Evolutionary conservation across 768 basidiomycete species (phyloP), one percentile per base, ranked within the genome.

Genomic region (Russula lepida): DNA sequence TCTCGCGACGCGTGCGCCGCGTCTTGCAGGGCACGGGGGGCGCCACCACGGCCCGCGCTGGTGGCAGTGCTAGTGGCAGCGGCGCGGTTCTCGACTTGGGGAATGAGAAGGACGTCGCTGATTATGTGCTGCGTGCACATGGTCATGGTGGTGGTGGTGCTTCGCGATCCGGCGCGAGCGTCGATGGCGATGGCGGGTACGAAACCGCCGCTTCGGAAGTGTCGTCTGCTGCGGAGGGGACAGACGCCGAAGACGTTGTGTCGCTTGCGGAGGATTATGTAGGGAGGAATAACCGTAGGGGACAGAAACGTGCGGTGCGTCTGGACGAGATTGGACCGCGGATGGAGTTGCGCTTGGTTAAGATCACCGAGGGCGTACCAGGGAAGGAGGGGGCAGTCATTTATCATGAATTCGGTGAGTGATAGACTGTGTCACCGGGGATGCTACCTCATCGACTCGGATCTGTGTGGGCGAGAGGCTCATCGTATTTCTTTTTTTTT

Each of bases 241-340:
- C 52, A 92, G 90, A 92, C 60, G 92, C 92, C 54, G 88, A 78
- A 30, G 82, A 82, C 39, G 89, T 88, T 12, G 84, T 99, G 1
- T 83, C 85, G 62, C 76, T 99, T 51, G 92, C 93, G 30, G 89
- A 86, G 62, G 92, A 98, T 71, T 98, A 98, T 70, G 89, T 97
- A 47, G 95, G 95, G 27, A 75, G 95, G 69, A 95, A 94, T 66
- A 99, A 98, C 71, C 88, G 85, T 71, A 91, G 86, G 71, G 95
- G 93, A 0, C 87, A 89, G 70, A 85, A 88, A 75, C 84, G 92
- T 66, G 95, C 97, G 6, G 92, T 99, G 12, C 80, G 86, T 66
- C 76, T 99, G 55, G 89, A 95, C 56, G 97, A 99, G 74, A 83
- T 98, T 47, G 97, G 97, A 1, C 97, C 97, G 43, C 79, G 97